These are phyloP conservation scores for Elsinoe australis DNA, from an alignment of 2,329 filamentous ascomycete species.

Conservation along the genomic window DNA sequence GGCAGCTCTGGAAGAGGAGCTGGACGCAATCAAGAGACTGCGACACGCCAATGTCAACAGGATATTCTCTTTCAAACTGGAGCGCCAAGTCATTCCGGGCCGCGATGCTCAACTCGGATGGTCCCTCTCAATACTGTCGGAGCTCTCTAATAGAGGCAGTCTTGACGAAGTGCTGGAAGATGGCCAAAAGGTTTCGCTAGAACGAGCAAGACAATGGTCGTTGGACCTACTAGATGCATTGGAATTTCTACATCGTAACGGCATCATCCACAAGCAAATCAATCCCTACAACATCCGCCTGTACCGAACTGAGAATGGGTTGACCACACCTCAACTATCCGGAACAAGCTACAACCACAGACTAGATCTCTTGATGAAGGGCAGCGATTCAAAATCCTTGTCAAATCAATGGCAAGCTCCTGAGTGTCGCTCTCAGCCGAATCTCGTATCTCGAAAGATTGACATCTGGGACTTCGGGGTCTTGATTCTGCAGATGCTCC, in stretches of 20 bases:
- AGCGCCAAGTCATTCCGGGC: conserved; percentile 13
- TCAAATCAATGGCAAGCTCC: conserved; percentile 40
- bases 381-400: conserved; percentile 7
- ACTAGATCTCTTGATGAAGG: conserved; percentile 15
- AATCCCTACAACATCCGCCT: conserved; percentile 74
- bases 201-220: conserved; percentile 81
- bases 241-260: conserved; percentile 77
- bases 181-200: conserved; percentile 55
- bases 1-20: conserved; percentile 64
- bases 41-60: conserved; percentile 70
- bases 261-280: conserved; percentile 69
- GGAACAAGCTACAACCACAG: conserved; percentile 60
- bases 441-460: conserved; percentile 60
- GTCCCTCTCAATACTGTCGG: conserved; percentile 67
- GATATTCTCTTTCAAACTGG: conserved; percentile 70
- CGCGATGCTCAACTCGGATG: conserved; percentile 39
- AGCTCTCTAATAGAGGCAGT: conserved; percentile 73
- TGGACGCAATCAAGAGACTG: conserved; percentile 68
- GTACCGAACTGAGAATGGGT: conserved; percentile 58
- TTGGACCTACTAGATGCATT: conserved; percentile 83
- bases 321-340: conserved; percentile 62
- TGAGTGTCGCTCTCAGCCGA: conserved; percentile 30
- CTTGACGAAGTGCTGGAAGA: conserved; percentile 75
- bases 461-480: conserved; percentile 95
- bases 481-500: conserved; percentile 87